Conservation (phyloP, 225 moss, liverwort and hornwort species). For the Physcomitrium patens region DNA sequence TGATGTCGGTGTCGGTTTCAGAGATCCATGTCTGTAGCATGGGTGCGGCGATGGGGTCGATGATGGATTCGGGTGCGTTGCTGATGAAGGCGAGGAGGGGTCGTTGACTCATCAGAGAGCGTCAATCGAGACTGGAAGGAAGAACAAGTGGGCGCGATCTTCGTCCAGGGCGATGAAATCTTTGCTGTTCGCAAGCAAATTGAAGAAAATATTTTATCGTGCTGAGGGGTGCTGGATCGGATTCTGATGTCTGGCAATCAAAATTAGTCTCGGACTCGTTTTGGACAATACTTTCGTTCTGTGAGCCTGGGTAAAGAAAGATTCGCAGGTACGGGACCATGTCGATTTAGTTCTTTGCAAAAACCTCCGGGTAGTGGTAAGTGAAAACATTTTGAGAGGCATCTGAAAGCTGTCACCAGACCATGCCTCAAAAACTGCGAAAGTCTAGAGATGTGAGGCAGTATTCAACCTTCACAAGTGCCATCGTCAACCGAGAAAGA, state of each 20-base stretch:
- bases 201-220: conserved; percentile 43
- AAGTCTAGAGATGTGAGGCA: not conserved
- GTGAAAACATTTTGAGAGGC: no score
- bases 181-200: conserved; percentile 34
- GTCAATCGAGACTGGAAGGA: conserved; percentile 63
- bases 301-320: conserved; percentile 56
- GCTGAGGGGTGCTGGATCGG: conserved; percentile 8
- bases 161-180: conserved; percentile 54
- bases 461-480: conserved; percentile 6
- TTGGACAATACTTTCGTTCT: conserved; percentile 1
- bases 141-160: conserved; percentile 61
- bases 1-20: conserved; percentile 41
- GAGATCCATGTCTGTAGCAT: conserved; percentile 41
- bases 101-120: conserved; percentile 31
- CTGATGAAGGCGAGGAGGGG: conserved; percentile 50
- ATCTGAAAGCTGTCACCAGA: conserved; percentile 13
- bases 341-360: conserved; percentile 64
- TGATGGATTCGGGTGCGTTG: conserved; percentile 11
- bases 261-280: conserved; percentile 43
- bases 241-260: not conserved
- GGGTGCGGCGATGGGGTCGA: conserved; percentile 14
- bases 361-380: conserved; percentile 59
- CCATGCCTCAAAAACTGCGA: not conserved
- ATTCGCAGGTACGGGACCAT: conserved; percentile 66
- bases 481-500: conserved; percentile 3